Evolutionary conservation across 164 flowering plant species (phyloP), one percentile per base, ranked within the genome.

Genomic region (Santalum album): DNA sequence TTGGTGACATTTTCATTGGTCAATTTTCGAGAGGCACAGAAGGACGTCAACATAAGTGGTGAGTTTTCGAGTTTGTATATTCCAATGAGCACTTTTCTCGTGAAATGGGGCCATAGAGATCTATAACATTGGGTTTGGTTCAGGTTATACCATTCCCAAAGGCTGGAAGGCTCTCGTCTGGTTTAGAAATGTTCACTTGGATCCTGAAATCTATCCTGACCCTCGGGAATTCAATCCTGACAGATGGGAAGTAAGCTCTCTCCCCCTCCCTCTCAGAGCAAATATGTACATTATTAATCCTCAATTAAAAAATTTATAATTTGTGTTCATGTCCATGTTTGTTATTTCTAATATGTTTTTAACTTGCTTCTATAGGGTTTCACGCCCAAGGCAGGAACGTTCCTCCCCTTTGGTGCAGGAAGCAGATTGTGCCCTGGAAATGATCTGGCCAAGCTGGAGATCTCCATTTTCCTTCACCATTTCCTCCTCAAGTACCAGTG

Each of bases 351-450:
- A 38, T 22, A 35, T 50, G 45, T 17, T 48, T 34, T 19, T 10
- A 25, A 12, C 58, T 59, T 35, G 10, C 15, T 11, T 34, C 15
- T 53, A 20, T 66, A 83, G 89, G 67, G 42, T 21, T 64, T 10
- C 49, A 70, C 61, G 60, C 86, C 95, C 6, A 92, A 74, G 63
- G 78, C 84, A 12, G 90, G 90, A 55, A 44, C 70, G 7, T 90
- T 78, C 67, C 71, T 84, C 40, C 95, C 95, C 11, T 90, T 90
- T 67, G 95, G 97, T 58, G 79, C 66, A 35, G 90, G 97, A 68
- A 78, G 81, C 65, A 75, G 88, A 62, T 6, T 80, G 58, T 90
- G 97, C 69, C 97, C 95, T n/a, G 92, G 97, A 71, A 90, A 90
- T 63, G 92, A 90, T 69, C 88, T 90, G 27, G 95, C 95, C 24